A percentile compares a stretch with the other conserved stretches of the same genome.
Conservation (phyloP, 2,329 filamentous ascomycete species). For the Penicillium sp. region DNA sequence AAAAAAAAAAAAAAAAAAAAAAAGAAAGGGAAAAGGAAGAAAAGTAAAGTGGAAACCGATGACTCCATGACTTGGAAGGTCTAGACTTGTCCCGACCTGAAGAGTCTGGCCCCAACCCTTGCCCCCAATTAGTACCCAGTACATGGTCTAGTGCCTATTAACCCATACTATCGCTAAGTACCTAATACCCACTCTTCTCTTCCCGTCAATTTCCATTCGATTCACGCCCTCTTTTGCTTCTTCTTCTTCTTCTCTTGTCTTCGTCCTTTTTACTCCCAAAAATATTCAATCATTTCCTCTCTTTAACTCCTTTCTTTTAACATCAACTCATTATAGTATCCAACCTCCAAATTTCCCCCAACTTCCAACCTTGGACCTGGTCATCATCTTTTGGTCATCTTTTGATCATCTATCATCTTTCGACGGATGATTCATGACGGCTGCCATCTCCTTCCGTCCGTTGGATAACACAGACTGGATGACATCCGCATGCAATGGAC, state of each 20-base stretch:
- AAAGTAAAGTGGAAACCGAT: slow-evolving; percentile 13
- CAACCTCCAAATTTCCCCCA: slow-evolving; percentile 3
- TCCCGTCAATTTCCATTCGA: slow-evolving; percentile 14
- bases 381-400: not conserved
- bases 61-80: slow-evolving; percentile 25
- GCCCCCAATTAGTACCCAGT: slow-evolving; percentile 15
- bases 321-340: slow-evolving; percentile 8
- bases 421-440: slow-evolving; percentile 16
- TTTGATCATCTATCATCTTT: not conserved
- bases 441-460: slow-evolving; percentile 14
- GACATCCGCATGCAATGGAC: slow-evolving; percentile 35
- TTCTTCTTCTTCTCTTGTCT: slow-evolving; percentile 14
- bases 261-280: slow-evolving; percentile 3
- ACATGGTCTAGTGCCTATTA: not conserved
- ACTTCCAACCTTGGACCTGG: not conserved
- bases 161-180: slow-evolving; percentile 15
- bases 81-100: slow-evolving; percentile 20
- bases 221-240: slow-evolving; percentile 20
- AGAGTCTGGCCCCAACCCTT: slow-evolving; percentile 17
- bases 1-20: not conserved
- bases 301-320: slow-evolving; percentile 14
- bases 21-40: not conserved
- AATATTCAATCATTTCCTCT: slow-evolving; percentile 9
- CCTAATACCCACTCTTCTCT: slow-evolving; percentile 17
- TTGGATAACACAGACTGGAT: slow-evolving; percentile 28